Base-by-base conservation (phyloP, 1,139 yeast species). In the Hemisphaericaspora xylofermentans region DNA sequence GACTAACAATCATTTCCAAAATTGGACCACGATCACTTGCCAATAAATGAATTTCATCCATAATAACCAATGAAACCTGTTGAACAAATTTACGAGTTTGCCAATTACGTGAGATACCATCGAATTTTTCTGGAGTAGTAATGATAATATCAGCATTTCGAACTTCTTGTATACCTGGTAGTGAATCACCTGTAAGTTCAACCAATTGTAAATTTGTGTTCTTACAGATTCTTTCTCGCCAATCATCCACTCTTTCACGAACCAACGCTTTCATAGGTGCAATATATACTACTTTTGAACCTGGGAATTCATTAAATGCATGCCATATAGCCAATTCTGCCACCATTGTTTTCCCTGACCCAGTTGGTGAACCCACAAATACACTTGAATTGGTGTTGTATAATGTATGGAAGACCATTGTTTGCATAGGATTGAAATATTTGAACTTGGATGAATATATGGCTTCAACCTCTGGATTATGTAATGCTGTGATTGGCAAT, bases 201-300 rank as follows among this genome's bases (percentile, higher is more conserved):
- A 93, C 97, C 45, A 94, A 78, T 53, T 75, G 79, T 50, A 81
- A 81, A 10, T 71, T 76, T 0, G 93, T 81, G 27, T 72, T 69
- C 13, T 76, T 75, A 12, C 85, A 76, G 18, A 93, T 76, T 42
- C 95, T 72, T 35, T 67, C 73, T 31, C 85, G 71, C 98, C 98
- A 94, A 57, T 94, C 98, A 54, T 86, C 94, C 10, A 94, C 98
- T 61, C 98, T 78, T 66, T 94, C 98, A 47, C 97, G 74, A 2
- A 94, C 98, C 58, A 94, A 76, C 0, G 98, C 99, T 58, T 94
- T 94, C 98, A 94, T 94, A 3, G 99, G 99, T 0, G 98, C 98
- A 66, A 94, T 91, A 60, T 94, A 94, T 8, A 91, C 96, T 38
- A 91, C 75, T 54, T 91, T 91, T 1, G 93, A 83, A 0, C 82